These are phyloP conservation scores for Hysterangium stoloniferum DNA, from an alignment of 768 basidiomycete genomes.

Conservation along the genomic window DNA sequence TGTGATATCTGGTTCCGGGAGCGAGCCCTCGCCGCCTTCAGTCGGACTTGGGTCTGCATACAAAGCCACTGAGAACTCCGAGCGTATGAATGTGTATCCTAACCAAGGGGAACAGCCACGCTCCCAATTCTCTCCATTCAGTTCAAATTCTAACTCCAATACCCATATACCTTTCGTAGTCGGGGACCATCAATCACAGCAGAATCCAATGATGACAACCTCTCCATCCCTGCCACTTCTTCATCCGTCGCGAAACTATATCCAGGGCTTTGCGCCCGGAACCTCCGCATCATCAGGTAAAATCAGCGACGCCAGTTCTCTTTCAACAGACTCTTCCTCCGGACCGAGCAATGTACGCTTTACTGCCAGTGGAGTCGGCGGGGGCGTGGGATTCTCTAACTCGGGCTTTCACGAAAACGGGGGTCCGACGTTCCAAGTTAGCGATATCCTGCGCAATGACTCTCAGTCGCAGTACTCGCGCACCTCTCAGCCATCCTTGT, in stretches of 20 bases:
- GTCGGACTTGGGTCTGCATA: not conserved
- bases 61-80: not conserved
- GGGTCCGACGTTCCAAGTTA: constrained; percentile 31
- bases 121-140: not conserved
- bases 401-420: constrained; percentile 34
- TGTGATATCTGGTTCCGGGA: not conserved
- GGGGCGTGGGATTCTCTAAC: not conserved
- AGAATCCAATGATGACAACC: constrained; percentile 7
- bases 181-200: not conserved
- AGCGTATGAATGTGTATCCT: not conserved
- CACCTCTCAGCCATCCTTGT: not conserved
- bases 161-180: not conserved
- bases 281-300: not conserved
- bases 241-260: constrained; percentile 42
- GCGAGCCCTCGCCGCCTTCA: not conserved
- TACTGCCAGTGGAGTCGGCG: constrained; percentile 33
- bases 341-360: constrained; percentile 34
- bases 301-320: constrained; percentile 34
- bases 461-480: constrained; percentile 24
- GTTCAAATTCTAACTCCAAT: not conserved
- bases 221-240: constrained; percentile 35
- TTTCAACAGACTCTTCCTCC: constrained; percentile 16
- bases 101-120: not conserved
- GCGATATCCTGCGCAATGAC: constrained; percentile 37
- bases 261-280: constrained; percentile 39